A percentile compares a stretch with the other conserved stretches of the same genome.
These are phyloP conservation scores for Astragalus membranaceus DNA, from an alignment of 306 rosid species.

Conservation along the genomic window DNA sequence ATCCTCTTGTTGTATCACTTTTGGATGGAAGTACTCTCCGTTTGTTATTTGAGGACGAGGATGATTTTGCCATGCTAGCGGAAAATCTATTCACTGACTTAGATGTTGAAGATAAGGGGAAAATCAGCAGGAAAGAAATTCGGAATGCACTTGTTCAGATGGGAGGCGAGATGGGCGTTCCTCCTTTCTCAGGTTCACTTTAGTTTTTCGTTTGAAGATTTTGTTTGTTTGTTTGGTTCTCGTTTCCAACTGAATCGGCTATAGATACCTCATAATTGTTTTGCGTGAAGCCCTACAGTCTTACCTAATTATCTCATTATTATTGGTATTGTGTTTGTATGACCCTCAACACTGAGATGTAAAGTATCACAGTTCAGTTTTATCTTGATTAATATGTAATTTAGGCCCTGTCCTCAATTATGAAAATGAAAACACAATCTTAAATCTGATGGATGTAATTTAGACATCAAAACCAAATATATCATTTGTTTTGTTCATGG, in stretches of 20 bases:
- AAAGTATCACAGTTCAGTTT: not conserved
- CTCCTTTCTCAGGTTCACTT: constrained; percentile 74
- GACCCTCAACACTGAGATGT: not conserved
- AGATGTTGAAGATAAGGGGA: constrained; percentile 84
- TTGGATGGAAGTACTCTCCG: constrained; percentile 73
- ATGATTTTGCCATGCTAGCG: constrained; percentile 90
- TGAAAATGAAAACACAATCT: not conserved
- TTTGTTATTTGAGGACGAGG: constrained; percentile 79
- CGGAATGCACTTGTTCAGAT: constrained; percentile 65
- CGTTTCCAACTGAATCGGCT: not conserved
- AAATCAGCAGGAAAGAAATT: constrained; percentile 67
- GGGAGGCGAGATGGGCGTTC: constrained; percentile 98
- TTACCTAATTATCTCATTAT: not conserved
- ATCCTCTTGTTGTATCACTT: constrained; percentile 68
- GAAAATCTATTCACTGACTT: constrained; percentile 84
- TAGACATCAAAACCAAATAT: constrained; percentile 4
- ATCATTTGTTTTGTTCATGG: not conserved
- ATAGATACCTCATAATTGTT: not conserved
- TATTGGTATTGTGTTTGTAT: not conserved
- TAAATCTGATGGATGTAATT: not conserved
- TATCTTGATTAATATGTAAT: not conserved
- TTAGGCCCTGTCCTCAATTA: not conserved
- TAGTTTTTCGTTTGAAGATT: not conserved
- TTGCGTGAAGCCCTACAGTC: not conserved
- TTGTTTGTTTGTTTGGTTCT: not conserved